Percentiles rank a stretch among this genome's conserved stretches.
These are phyloP conservation scores for Phytophthora megakarya DNA, from an alignment of 352 stramenopile genomes.

Conservation along the genomic window DNA sequence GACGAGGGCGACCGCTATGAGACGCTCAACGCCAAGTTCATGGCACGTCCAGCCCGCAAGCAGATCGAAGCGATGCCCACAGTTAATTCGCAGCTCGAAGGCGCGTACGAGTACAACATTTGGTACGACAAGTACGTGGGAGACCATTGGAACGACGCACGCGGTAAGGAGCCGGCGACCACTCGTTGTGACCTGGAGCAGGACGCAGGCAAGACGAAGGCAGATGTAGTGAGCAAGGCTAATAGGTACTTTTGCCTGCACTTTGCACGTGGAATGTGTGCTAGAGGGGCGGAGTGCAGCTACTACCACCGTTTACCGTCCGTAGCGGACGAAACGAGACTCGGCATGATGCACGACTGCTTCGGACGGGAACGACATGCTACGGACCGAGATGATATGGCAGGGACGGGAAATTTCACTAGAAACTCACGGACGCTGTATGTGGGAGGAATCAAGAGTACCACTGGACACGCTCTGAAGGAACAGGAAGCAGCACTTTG, in stretches of 20 bases:
- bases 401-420: conserved; percentile 91
- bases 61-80: conserved; percentile 91
- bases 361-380: conserved; percentile 92
- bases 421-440: conserved; percentile 92
- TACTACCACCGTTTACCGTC: conserved; percentile 92
- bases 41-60: conserved; percentile 87
- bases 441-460: conserved; percentile 82
- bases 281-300: conserved; percentile 86
- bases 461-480: conserved; percentile 48
- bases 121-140: conserved; percentile 95
- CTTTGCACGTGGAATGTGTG: conserved; percentile 92
- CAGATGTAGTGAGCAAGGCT: conserved; percentile 84
- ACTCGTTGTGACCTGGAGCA: conserved; percentile 85
- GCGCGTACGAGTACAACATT: conserved; percentile 95
- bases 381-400: conserved; percentile 94
- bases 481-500: conserved; percentile 70
- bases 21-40: conserved; percentile 81
- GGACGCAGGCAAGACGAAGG: conserved; percentile 92
- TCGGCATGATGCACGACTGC: conserved; percentile 92
- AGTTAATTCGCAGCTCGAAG: conserved; percentile 88
- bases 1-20: conserved; percentile 80
- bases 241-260: conserved; percentile 93
- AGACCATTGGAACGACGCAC: conserved; percentile 88
- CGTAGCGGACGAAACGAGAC: conserved; percentile 67
- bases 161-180: conserved; percentile 83